Evolutionary conservation across 169 alveolate genomes (phyloP).

Genomic region (Besnoitia besnoiti): DNA sequence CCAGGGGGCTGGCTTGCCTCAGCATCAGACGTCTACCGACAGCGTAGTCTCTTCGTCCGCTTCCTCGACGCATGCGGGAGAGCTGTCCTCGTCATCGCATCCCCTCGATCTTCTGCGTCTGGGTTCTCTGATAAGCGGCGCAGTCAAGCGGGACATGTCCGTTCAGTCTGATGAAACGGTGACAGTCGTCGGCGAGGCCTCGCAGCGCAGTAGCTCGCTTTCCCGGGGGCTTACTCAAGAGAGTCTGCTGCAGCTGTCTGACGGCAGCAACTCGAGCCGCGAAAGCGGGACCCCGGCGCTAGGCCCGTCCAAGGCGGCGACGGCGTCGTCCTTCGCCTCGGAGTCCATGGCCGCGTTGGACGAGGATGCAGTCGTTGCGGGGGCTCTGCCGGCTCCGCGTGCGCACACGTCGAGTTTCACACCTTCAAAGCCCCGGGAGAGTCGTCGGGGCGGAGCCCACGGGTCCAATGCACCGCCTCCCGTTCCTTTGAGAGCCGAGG

Average conservation of each 20-base stretch:
- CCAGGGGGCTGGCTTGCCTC: background rate
- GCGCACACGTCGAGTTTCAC: background rate
- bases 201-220: background rate
- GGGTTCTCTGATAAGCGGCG: background rate
- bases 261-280: background rate
- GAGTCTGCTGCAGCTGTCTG: slow-evolving; percentile 16
- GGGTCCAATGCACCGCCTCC: background rate
- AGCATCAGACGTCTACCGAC: background rate
- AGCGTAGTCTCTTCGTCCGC: background rate
- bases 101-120: background rate
- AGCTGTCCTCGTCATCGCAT: background rate
- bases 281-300: background rate
- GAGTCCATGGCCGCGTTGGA: background rate
- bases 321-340: background rate
- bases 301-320: background rate
- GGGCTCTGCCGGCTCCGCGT: background rate
- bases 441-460: background rate
- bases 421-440: background rate
- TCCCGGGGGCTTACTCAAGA: background rate
- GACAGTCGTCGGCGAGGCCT: background rate
- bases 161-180: background rate
- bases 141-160: background rate
- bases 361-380: too few species aligned
- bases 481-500: background rate
- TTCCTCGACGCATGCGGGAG: background rate